Conservation (phyloP, 768 basidiomycete genomes). For the Chlorophyllum brunneum region DNA sequence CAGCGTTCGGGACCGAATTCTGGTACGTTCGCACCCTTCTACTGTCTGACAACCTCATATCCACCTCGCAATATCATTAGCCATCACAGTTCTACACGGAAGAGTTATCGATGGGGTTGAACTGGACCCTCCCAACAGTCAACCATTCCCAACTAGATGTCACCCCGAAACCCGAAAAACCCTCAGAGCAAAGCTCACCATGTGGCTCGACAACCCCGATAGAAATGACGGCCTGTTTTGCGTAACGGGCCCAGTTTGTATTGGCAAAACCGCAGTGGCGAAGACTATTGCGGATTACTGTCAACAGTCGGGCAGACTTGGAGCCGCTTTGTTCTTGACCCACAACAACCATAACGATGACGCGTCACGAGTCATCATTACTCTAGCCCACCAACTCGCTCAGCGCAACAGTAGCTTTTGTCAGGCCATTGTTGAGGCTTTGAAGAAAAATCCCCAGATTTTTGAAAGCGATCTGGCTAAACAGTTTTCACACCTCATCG, state of each 20-base stretch:
- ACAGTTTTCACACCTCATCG: not conserved
- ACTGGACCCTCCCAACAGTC: not conserved
- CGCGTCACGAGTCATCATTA: not conserved
- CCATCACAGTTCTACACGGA: not conserved
- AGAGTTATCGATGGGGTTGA: not conserved
- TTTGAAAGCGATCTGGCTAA: not conserved
- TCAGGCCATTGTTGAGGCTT: not conserved
- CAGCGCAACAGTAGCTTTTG: not conserved
- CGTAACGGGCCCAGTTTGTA: not conserved
- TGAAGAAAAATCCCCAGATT: not conserved
- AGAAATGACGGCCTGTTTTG: not conserved
- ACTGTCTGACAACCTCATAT: not conserved
- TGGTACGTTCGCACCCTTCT: too few species aligned
- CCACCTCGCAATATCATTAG: not conserved
- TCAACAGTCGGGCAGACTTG: not conserved
- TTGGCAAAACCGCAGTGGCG: not conserved
- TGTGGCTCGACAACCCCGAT: not conserved
- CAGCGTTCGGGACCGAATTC: not conserved
- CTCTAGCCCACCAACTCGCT: not conserved
- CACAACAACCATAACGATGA: not conserved
- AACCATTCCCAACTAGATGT: not conserved
- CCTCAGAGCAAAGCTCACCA: not conserved
- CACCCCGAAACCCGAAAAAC: not conserved
- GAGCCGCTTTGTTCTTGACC: not conserved
- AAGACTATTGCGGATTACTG: not conserved